Evolutionary conservation across 1,139 yeast genomes (phyloP).

Genomic region (Diutina ranongensis): DNA sequence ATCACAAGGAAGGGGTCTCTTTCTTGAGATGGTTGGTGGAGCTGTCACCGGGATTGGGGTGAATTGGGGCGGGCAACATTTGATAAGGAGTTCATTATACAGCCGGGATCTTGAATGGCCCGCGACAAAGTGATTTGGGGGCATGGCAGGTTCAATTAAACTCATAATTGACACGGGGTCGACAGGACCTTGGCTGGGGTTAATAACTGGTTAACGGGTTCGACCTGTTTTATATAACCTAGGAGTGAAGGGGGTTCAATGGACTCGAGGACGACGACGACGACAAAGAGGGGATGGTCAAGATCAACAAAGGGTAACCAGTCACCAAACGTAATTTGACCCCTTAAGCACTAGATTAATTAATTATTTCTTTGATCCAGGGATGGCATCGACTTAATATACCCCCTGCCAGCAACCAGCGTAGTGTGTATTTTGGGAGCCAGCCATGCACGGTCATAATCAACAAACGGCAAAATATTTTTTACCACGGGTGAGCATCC

Average conservation of each 20-base stretch:
- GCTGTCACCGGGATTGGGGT: neutral
- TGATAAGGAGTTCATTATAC: neutral
- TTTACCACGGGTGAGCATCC: neutral
- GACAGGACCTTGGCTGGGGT: neutral
- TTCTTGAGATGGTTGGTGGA: neutral
- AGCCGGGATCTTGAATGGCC: constrained; percentile 4
- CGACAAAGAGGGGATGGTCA: neutral
- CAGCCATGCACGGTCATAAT: constrained; percentile 2
- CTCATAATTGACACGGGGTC: constrained; percentile 1
- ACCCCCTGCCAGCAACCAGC: neutral
- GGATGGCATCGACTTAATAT: neutral
- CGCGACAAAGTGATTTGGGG: neutral
- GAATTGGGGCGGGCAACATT: neutral
- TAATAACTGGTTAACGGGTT: too few species aligned
- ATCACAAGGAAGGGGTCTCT: neutral
- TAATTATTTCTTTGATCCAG: neutral
- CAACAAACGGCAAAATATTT: constrained; percentile 1
- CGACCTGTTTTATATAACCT: neutral
- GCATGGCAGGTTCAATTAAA: constrained; percentile 6
- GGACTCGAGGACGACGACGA: too few species aligned
- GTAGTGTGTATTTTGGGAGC: neutral
- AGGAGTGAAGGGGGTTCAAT: too few species aligned
- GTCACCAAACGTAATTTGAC: too few species aligned
- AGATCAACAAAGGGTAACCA: too few species aligned
- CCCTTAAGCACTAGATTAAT: too few species aligned